Conservation (phyloP, 2,329 filamentous ascomycete species). For the Fusarium miscanthi region DNA sequence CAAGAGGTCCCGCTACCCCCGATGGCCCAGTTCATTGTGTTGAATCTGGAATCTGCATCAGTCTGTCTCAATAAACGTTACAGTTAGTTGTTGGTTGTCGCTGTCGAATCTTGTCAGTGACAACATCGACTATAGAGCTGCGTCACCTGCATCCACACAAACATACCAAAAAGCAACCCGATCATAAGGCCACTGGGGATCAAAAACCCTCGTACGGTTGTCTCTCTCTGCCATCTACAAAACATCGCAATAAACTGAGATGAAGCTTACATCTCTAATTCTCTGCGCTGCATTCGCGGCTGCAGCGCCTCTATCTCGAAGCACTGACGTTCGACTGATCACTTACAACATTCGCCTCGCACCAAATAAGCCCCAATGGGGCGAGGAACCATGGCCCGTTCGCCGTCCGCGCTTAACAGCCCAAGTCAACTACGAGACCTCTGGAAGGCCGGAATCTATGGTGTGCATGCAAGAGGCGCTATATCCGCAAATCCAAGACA, state of each 20-base stretch:
- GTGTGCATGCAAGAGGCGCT: slow-evolving; percentile 76
- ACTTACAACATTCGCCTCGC: slow-evolving; percentile 75
- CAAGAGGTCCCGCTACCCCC: slow-evolving; percentile 7
- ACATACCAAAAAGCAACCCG: neutral
- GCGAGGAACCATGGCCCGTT: slow-evolving; percentile 67
- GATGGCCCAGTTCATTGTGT: neutral
- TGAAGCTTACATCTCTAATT: slow-evolving; percentile 32
- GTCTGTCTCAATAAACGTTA: neutral
- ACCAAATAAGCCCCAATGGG: slow-evolving; percentile 57
- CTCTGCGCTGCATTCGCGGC: slow-evolving; percentile 19
- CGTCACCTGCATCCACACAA: neutral
- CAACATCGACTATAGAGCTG: neutral
- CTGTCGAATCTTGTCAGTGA: neutral
- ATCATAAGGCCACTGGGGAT: neutral
- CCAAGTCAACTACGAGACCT: slow-evolving; percentile 63
- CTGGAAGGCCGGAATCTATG: slow-evolving; percentile 59
- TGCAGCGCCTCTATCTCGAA: slow-evolving; percentile 19
- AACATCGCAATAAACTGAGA: neutral
- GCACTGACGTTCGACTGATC: slow-evolving; percentile 61
- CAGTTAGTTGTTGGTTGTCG: neutral
- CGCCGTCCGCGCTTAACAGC: slow-evolving; percentile 64
- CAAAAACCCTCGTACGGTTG: neutral
- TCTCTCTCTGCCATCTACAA: neutral
- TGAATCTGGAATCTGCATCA: neutral
- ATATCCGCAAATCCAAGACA: slow-evolving; percentile 67